These are phyloP conservation scores for Ceratocystis eucalypticola DNA, from an alignment of 2,329 filamentous ascomycete genomes.

Conservation along the genomic window DNA sequence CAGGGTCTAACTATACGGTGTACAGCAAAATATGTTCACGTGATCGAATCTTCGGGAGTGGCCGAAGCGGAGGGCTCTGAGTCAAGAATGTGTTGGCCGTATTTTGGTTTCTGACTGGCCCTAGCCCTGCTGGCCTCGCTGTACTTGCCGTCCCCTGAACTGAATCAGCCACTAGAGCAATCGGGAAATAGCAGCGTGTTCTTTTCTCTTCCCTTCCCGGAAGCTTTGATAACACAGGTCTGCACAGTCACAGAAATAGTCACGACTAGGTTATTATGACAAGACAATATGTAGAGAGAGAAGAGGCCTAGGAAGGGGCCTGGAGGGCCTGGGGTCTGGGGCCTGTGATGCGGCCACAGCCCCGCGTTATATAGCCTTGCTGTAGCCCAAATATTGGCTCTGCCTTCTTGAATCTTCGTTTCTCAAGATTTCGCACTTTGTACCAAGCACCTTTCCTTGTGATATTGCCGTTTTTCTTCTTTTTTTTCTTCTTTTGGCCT, in stretches of 20 bases:
- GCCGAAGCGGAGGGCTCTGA: background rate
- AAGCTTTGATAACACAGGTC: background rate
- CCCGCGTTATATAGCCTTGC: background rate
- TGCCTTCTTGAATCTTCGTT: background rate
- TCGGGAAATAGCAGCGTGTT: background rate
- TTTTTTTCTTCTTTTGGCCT: background rate
- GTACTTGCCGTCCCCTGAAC: background rate
- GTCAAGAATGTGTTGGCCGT: background rate
- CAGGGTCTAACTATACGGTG: background rate
- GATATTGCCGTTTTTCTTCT: background rate
- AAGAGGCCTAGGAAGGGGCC: background rate
- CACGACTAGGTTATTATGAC: background rate
- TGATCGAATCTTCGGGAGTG: background rate
- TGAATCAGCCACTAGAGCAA: background rate
- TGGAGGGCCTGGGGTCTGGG: background rate
- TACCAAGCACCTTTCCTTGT: background rate
- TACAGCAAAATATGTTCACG: background rate
- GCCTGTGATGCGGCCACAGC: background rate
- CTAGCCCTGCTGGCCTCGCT: background rate
- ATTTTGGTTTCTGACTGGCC: no score
- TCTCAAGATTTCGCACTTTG: background rate
- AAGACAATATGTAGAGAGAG: no score
- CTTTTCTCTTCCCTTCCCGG: background rate
- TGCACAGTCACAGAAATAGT: slow-evolving; percentile 1
- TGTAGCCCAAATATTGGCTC: background rate